Evolutionary conservation across 768 basidiomycete species (phyloP).

Genomic region (Dendrothele bispora): DNA sequence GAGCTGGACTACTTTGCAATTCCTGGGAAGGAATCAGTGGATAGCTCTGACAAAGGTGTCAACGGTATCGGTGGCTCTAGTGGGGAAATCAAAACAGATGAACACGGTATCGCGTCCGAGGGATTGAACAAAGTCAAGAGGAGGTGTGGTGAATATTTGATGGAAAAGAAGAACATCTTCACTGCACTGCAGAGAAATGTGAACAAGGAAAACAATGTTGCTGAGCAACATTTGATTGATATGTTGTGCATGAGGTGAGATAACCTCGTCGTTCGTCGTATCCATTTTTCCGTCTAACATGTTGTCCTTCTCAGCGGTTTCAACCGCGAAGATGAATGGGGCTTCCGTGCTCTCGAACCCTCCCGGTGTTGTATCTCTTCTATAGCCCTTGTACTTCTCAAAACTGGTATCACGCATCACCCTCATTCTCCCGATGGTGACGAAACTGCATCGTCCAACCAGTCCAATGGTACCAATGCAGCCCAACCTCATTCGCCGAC

Average conservation of each 20-base stretch:
- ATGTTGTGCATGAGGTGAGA: constrained; percentile 98
- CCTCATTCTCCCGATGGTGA: too few species aligned
- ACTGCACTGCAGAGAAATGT: constrained; percentile 98
- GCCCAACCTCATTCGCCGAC: too few species aligned
- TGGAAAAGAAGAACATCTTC: constrained; percentile 91
- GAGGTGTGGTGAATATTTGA: constrained; percentile 82
- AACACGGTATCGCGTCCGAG: constrained; percentile 78
- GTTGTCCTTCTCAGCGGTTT: constrained; percentile 68
- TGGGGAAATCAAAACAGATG: constrained; percentile 65
- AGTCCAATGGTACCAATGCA: too few species aligned
- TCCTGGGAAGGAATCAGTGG: constrained; percentile 73
- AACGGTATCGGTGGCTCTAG: too few species aligned
- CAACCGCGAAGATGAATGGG: constrained; percentile 97
- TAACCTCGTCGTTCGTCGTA: too few species aligned
- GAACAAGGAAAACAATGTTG: constrained; percentile 98
- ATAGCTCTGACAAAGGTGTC: too few species aligned
- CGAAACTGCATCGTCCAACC: constrained; percentile 60
- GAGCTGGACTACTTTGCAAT: constrained; percentile 99
- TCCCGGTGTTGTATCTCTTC: constrained; percentile 97
- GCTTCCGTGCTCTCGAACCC: constrained; percentile 93
- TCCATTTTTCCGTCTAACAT: not conserved
- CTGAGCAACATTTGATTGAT: constrained; percentile 98
- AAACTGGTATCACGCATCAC: constrained; percentile 91
- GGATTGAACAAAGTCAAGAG: constrained; percentile 79
- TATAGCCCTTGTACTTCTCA: constrained; percentile 94